Percentiles rank a stretch among this genome's conserved stretches.
Evolutionary conservation across 1,284 basidiomycete species (phyloP).

Genomic region (Ceratobasidium sp.): DNA sequence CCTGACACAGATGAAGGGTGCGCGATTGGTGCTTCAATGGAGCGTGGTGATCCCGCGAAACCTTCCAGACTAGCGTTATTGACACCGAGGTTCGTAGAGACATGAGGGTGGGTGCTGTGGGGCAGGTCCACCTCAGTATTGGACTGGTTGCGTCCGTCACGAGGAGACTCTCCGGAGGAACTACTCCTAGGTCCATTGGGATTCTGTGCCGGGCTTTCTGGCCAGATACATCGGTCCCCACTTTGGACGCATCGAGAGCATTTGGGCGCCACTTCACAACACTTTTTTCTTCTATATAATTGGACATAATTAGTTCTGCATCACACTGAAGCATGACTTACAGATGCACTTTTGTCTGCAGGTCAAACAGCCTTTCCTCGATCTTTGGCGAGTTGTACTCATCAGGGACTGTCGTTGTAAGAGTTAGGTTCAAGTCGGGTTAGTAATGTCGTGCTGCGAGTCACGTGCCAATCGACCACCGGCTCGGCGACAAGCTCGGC

Average conservation of each 20-base stretch:
- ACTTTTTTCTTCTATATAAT: constrained; percentile 23
- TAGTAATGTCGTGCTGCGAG: not conserved
- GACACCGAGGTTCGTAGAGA: not conserved
- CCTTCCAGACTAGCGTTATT: not conserved
- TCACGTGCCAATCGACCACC: not conserved
- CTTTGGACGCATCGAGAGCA: constrained; percentile 22
- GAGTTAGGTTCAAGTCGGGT: not conserved
- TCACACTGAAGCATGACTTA: not conserved
- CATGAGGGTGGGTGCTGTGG: not conserved
- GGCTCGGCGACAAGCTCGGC: constrained; percentile 10
- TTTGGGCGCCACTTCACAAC: constrained; percentile 6
- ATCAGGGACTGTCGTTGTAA: not conserved
- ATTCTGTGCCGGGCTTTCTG: not conserved
- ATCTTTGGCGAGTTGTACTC: constrained; percentile 18
- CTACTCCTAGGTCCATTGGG: not conserved
- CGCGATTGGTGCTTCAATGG: not conserved
- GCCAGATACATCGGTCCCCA: constrained; percentile 12
- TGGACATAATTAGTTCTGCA: not conserved
- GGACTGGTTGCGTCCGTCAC: not conserved
- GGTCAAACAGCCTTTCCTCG: constrained; percentile 30
- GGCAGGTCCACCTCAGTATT: not conserved
- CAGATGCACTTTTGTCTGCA: constrained; percentile 30
- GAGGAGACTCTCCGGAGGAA: constrained; percentile 1
- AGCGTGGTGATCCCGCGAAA: not conserved
- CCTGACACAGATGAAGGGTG: not conserved